Evolutionary conservation across 805 yeast species (phyloP), one percentile per base, ranked within the genome.

Genomic region (Ogataea trehalophila): DNA sequence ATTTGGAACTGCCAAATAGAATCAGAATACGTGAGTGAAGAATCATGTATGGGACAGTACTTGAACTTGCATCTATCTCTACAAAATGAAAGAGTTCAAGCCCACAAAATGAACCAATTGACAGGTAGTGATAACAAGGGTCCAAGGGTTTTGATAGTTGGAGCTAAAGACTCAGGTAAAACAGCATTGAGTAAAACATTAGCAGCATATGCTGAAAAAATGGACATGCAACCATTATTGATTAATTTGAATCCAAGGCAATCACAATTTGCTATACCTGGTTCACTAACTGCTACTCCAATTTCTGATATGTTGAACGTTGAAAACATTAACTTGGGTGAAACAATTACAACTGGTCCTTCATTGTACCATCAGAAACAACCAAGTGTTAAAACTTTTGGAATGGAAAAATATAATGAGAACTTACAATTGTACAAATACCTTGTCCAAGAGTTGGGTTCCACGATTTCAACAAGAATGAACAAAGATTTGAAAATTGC

Each of bases 361-460:
- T 81, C 91, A 1, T 70, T 75, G 50, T 81, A 85, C 52, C 91
- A 87, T 62, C 87, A 87, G n/a, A 87, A 88, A 62, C 95, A 88
- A 64, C 97, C 98, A 0, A 63, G 85, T n/a, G 92, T 86, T 8
- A 83, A 85, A 58, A 82, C 77, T 58, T 89, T 73, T 65, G 99
- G 98, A 0, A 74, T 83, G 45, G 87, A 83, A 42, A 66, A 71
- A 35, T 72, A 79, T 13, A 55, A 66, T 1, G 83, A 80, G 13
- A 89, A 89, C 62, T 61, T 75, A 39, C 75, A 73, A 39, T 71
- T 75, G 44, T 89, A 79, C 67, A 73, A 75, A 51, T 67, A 72
- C 43, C 71, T 72, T 38, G 53, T 80, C 1, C 61, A 77, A 1
- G 72, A 76, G 49, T 66, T 72, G 35, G 68, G 70, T 18, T 59